Evolutionary conservation across 139 green algal species (phyloP), one percentile per base, ranked within the genome.

Genomic region (Spirogloea muscicola): DNA sequence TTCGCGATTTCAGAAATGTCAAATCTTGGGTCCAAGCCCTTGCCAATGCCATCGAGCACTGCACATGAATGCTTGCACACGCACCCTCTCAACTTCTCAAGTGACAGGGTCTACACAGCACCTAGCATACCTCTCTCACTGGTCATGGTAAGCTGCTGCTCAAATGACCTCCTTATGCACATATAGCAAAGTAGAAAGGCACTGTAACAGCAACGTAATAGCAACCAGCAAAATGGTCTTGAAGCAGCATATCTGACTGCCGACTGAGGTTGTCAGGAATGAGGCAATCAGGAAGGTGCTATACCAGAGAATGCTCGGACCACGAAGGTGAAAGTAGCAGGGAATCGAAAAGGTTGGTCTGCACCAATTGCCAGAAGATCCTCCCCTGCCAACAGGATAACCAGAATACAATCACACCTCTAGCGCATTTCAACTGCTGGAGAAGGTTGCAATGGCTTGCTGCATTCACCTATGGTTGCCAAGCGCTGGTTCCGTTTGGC

Each of bases 341-440:
- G 94, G 90, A 98, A 98, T 40, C 94, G 83, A 87, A 97, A 97
- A 33, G 94, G 94, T 90, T 98, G 95, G 89, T 98, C 94, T 13
- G 86, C 87, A 9, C 89, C 86, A 3, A 95, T 93, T 18, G 94
- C 63, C 72, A 99, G 82, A 60, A 99, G 81, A 74, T 99, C 94
- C 88, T 99, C 94, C 1, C 93, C 88, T 67, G 96, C 96, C 80
- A 75, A 87, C n/a, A n/a, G n/a, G n/a, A n/a, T n/a, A n/a, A n/a
- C n/a, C n/a, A n/a, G n/a, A n/a, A n/a, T n/a, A n/a, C n/a, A n/a
- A n/a, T n/a, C n/a, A n/a, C n/a, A n/a, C n/a, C n/a, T n/a, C n/a
- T n/a, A n/a, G n/a, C n/a, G n/a, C n/a, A n/a, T n/a, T n/a, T n/a
- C n/a, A n/a, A n/a, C n/a, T n/a, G n/a, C n/a, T n/a, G n/a, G n/a